These are phyloP conservation scores for Pholiota molesta DNA, from an alignment of 768 basidiomycete species.

Conservation along the genomic window DNA sequence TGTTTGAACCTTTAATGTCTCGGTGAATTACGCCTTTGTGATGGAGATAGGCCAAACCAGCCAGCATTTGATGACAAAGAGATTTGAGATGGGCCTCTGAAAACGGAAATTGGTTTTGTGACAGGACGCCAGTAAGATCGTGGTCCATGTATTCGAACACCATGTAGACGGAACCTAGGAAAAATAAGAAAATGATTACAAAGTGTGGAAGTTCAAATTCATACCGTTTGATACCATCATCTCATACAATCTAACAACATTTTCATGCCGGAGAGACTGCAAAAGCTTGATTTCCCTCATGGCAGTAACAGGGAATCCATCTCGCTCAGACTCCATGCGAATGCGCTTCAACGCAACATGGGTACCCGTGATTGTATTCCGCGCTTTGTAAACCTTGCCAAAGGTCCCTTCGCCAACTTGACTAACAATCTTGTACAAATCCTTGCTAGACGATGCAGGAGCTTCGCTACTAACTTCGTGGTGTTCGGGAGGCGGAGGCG, in stretches of 20 bases:
- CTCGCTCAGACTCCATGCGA: slow-evolving; percentile 95
- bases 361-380: slow-evolving; percentile 73
- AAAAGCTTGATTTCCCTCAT: slow-evolving; percentile 99
- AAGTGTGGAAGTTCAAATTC: slow-evolving; percentile 19
- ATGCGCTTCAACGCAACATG: slow-evolving; percentile 95
- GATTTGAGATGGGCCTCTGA: slow-evolving; percentile 91
- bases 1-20: slow-evolving; percentile 99
- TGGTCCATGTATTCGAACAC: slow-evolving; percentile 99
- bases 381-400: slow-evolving; percentile 96
- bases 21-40: slow-evolving; percentile 96
- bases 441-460: slow-evolving; percentile 34
- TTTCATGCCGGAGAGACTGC: slow-evolving; percentile 87
- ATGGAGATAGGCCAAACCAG: slow-evolving; percentile 93
- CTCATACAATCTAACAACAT: slow-evolving; percentile 88
- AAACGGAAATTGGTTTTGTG: slow-evolving; percentile 88
- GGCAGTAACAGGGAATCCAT: slow-evolving; percentile 98
- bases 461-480: slow-evolving; percentile 18
- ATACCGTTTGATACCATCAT: slow-evolving; percentile 99
- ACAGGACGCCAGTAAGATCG: slow-evolving; percentile 92
- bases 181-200: background rate
- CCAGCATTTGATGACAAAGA: slow-evolving; percentile 93
- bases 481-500: slow-evolving; percentile 18
- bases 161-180: slow-evolving; percentile 92
- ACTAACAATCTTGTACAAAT: slow-evolving; percentile 83
- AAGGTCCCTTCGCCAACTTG: slow-evolving; percentile 99